Base-by-base conservation (phyloP, 2,329 filamentous ascomycete genomes). In the Bipolaris cookei region DNA sequence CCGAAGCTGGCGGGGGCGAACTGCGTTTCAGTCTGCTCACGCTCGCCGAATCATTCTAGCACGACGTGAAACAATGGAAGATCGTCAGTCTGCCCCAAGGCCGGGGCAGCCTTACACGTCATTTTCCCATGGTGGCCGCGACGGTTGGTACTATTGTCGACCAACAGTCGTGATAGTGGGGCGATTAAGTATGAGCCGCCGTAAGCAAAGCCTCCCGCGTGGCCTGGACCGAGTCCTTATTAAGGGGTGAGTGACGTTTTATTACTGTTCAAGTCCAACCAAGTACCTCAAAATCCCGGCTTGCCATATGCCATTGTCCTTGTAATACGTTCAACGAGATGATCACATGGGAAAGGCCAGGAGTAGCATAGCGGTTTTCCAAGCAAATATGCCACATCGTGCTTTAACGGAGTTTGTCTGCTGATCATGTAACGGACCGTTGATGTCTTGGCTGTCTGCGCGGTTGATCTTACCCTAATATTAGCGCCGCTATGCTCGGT, bases 1-100 rank as follows among this genome's bases (percentile, higher is more conserved):
- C 79, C 50, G 79, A 81, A 58, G 80, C 79, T 16, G 80, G 80
- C 46, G 84, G 81, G 4, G 85, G 84, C 11, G 84, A 87, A 73
- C 68, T 88, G 75, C 79, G 86, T 61, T 89, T 89, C 74, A 88
- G 86, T 75, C 71, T 88, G 53, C 83, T 88, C 52, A 85, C 83
- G 55, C 70, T 89, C 64, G 84, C 84, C 38, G 82, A 84, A 62
- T 87, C 73, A 81, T 84, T 73, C 41, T 75, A 70, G 64, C 45
- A 21, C 7, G 30, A 13, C n/a, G 28, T 23, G 54, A 47, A 43
- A 37, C 16, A 18, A 52, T 30, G 18, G 37, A 43, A 39, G 13
- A 8, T 11, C 18, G 16, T 38, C 23, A 45, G 8, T 42, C 25
- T 18, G 25, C 25, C 25, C n/a, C 32, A 37, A 38, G 34, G 21